Percentiles rank a stretch among this genome's conserved stretches.
phyloP scores from a whole-genome alignment of 371 early-diverging fungal genomes.

The Mucor plumbeus region DNA sequence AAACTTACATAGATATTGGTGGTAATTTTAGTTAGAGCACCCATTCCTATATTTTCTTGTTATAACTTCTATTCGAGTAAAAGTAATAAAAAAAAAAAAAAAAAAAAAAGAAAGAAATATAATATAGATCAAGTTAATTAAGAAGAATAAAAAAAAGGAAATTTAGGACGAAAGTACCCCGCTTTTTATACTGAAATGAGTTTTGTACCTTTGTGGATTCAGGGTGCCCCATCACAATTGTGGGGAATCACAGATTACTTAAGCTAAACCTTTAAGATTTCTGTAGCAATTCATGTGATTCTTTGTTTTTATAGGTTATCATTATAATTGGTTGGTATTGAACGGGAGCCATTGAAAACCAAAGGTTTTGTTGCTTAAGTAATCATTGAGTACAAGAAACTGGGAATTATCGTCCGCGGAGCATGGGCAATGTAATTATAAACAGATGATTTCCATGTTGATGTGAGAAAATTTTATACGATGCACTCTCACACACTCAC shows the following conservation, averaged over 20 bases:
- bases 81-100: no score
- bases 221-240: not conserved
- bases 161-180: not conserved
- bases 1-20: conserved; percentile 45
- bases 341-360: conserved; percentile 1
- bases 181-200: not conserved
- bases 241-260: not conserved
- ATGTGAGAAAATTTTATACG: not conserved
- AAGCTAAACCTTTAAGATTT: not conserved
- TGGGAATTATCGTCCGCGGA: not conserved
- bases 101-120: not conserved
- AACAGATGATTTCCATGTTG: conserved; percentile 5
- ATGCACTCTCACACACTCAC: not conserved
- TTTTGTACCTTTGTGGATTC: not conserved
- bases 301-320: not conserved
- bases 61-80: no score
- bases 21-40: conserved; percentile 26
- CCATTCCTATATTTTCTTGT: conserved; percentile 9
- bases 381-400: not conserved
- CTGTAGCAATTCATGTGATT: not conserved
- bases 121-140: not conserved
- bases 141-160: not conserved
- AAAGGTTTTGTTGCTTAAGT: not conserved
- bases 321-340: conserved; percentile 3
- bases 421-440: not conserved